Evolutionary conservation across 768 basidiomycete genomes (phyloP), one percentile per base, ranked within the genome.

Genomic region (Cyclocybe cylindracea): DNA sequence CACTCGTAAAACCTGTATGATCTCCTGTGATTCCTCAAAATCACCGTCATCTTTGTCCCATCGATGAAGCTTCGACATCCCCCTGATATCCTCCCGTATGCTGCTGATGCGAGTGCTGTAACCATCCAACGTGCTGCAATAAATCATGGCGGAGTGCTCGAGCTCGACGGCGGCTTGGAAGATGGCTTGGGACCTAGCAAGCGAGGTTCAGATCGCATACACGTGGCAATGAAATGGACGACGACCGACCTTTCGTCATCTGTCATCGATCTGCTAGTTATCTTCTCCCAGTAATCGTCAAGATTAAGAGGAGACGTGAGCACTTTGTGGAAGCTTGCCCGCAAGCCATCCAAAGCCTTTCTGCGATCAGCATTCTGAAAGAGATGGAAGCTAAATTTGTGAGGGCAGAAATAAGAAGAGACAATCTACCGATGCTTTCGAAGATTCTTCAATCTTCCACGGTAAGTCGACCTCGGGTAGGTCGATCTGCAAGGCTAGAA

Each of bases 121-220:
- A 7, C 85, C 84, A 2, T 67, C 65, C 7, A 62, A 55, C 0
- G 82, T 84, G 39, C 74, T 75, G 11, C 77, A 78, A 69, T 85
- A 74, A 1, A 75, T 71, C 39, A 79, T 72, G 1, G 69, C 70
- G 4, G 52, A 65, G 50, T 78, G 76, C 51, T 87, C 86, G 7
- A 84, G 63, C 32, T 70, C 66, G 46, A 65, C 71, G 4, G 84
- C 79, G 2, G 70, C 67, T 1, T 63, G 54, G 19, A 69, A 71
- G 11, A 86, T 59, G 9, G 78, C 60, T 16, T 67, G 58, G 44
- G 69, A 65, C 59, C 84, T 85, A 24, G 42, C 10, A 3, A 3
- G 29, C 10, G 10, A 40, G 7, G 32, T 36, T 33, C 18, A 19
- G 5, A 34, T 37, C 14, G 18, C 10, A 36, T 24, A 41, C 19